These are phyloP conservation scores for Malassezia sp. DNA, from an alignment of 1,284 basidiomycete species.

Conservation along the genomic window DNA sequence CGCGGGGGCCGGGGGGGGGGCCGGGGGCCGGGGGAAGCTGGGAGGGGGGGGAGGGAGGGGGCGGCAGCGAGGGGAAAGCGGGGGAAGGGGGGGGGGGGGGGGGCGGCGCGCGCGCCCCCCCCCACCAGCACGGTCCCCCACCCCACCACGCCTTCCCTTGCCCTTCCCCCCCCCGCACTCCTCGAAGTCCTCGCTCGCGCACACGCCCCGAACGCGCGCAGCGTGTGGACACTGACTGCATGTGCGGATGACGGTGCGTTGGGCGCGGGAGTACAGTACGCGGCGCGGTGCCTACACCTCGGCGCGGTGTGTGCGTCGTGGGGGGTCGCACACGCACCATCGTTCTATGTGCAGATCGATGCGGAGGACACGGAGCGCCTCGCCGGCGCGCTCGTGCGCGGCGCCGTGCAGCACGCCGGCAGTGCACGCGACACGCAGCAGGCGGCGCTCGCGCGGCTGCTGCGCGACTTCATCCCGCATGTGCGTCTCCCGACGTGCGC, in stretches of 20 bases:
- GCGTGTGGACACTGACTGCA: background rate
- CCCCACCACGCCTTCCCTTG: background rate
- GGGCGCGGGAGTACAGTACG: background rate
- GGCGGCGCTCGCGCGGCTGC: background rate
- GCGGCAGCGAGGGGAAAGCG: too few species aligned
- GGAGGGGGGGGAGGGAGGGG: too few species aligned
- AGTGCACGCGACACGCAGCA: constrained; percentile 1
- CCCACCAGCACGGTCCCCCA: background rate
- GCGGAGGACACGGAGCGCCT: background rate
- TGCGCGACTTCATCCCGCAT: constrained; percentile 5
- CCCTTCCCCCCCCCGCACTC: background rate
- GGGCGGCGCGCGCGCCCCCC: background rate
- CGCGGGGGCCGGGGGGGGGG: too few species aligned
- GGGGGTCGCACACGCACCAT: background rate
- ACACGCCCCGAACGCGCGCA: background rate
- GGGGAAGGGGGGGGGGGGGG: too few species aligned
- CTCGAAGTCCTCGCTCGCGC: background rate
- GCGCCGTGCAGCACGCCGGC: background rate
- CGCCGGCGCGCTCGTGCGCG: background rate
- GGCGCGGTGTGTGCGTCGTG: background rate
- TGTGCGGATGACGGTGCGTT: background rate
- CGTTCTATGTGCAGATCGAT: background rate
- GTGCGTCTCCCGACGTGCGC: background rate
- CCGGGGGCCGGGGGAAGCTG: too few species aligned
- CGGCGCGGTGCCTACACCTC: background rate